Percentiles rank a stretch among this genome's conserved stretches.
Evolutionary conservation across 2,329 filamentous ascomycete species (phyloP).

Genomic region (Trichophyton verrucosum): DNA sequence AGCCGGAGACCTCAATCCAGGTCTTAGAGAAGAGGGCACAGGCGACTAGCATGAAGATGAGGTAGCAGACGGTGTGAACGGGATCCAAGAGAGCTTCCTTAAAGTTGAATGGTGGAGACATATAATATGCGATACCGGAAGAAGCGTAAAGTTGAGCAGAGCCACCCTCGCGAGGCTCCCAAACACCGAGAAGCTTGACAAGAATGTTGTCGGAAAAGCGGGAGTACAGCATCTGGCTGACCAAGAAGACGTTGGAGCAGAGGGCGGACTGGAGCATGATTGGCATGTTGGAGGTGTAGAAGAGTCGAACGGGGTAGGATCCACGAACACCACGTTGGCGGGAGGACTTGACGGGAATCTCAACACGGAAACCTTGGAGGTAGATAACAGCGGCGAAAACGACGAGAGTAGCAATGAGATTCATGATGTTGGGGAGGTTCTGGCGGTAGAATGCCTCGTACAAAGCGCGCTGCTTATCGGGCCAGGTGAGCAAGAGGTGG

Average conservation of each 20-base stretch:
- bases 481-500: conserved; percentile 54
- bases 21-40: conserved; percentile 99
- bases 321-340: conserved; percentile 97
- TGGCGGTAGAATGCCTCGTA: conserved; percentile 98
- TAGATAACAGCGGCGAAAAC: conserved; percentile 98
- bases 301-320: conserved; percentile 94
- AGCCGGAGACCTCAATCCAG: conserved; percentile 98
- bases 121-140: conserved; percentile 97
- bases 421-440: conserved; percentile 99
- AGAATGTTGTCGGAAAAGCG: conserved; percentile 98
- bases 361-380: conserved; percentile 97
- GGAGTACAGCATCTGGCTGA: conserved; percentile 98
- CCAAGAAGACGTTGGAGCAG: conserved; percentile 97
- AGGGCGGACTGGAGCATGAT: conserved; percentile 99
- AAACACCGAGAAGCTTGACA: conserved; percentile 92
- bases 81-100: conserved; percentile 93
- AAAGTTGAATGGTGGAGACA: conserved; percentile 96
- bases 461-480: conserved; percentile 97
- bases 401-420: conserved; percentile 79
- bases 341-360: conserved; percentile 98
- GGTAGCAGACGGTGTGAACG: conserved; percentile 90
- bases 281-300: conserved; percentile 99
- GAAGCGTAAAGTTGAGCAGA: conserved; percentile 88
- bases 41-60: conserved; percentile 93
- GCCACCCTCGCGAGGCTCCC: conserved; percentile 84